Percentiles rank a stretch among this genome's conserved stretches.
These are phyloP conservation scores for Nakazawaea ishiwadae DNA, from an alignment of 805 yeast genomes.

Conservation along the genomic window DNA sequence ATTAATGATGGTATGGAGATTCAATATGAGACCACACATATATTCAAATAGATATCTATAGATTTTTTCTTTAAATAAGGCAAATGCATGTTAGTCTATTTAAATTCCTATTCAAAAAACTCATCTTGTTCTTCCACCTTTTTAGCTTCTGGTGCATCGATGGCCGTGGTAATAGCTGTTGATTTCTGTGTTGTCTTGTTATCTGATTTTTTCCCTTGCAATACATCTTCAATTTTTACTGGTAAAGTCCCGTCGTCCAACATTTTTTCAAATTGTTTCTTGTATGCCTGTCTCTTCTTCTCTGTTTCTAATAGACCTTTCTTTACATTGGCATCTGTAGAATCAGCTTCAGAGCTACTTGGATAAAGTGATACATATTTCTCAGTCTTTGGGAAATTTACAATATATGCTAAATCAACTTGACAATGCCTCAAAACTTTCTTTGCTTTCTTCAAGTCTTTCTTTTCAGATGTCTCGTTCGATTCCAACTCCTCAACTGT, in stretches of 20 bases:
- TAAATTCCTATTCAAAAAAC: slow-evolving; percentile 16
- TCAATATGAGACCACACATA: slow-evolving; percentile 25
- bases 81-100: too few species aligned
- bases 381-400: slow-evolving; percentile 71
- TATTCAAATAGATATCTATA: background rate
- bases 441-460: slow-evolving; percentile 32
- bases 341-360: slow-evolving; percentile 24
- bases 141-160: slow-evolving; percentile 11
- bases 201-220: slow-evolving; percentile 32
- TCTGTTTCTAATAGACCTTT: slow-evolving; percentile 41
- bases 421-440: slow-evolving; percentile 52
- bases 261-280: slow-evolving; percentile 46
- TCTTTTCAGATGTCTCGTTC: slow-evolving; percentile 21
- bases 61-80: too few species aligned
- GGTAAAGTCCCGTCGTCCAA: slow-evolving; percentile 53
- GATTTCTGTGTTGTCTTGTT: background rate
- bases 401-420: slow-evolving; percentile 69
- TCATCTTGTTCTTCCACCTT: slow-evolving; percentile 8
- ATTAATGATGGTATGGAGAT: slow-evolving; percentile 69
- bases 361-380: slow-evolving; percentile 82
- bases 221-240: slow-evolving; percentile 41
- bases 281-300: slow-evolving; percentile 37
- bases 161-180: background rate
- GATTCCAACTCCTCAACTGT: slow-evolving; percentile 31
- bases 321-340: slow-evolving; percentile 30